Evolutionary conservation across 352 stramenopile species (phyloP).

Genomic region (Pythium scleroteichum): DNA sequence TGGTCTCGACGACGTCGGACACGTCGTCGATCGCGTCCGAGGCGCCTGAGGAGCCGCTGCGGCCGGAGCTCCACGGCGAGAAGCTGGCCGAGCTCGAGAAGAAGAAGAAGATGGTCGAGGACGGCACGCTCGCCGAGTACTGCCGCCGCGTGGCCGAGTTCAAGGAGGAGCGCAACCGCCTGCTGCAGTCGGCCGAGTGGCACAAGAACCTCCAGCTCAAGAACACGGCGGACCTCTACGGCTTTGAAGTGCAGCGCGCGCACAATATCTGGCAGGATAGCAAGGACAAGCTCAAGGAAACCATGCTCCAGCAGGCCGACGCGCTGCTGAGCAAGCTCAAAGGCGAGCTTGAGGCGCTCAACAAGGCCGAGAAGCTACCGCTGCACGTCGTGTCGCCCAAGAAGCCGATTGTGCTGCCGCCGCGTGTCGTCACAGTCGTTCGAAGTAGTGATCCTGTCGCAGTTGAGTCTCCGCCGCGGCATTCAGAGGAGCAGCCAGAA

Average conservation of each 20-base stretch:
- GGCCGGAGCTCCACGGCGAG: slow-evolving; percentile 39
- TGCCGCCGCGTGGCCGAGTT: slow-evolving; percentile 81
- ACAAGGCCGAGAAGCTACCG: slow-evolving; percentile 28
- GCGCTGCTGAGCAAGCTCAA: slow-evolving; percentile 48
- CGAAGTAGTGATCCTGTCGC: not conserved
- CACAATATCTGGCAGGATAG: slow-evolving; percentile 66
- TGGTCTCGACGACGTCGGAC: slow-evolving; percentile 65
- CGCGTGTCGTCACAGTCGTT: too few relatives aligned
- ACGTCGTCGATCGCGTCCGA: slow-evolving; percentile 54
- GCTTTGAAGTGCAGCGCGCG: slow-evolving; percentile 74
- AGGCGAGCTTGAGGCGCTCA: slow-evolving; percentile 47
- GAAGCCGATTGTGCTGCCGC: slow-evolving; percentile 14
- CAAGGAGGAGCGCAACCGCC: slow-evolving; percentile 75
- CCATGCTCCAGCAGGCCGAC: slow-evolving; percentile 52
- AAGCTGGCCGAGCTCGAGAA: slow-evolving; percentile 75
- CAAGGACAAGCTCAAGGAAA: slow-evolving; percentile 54
- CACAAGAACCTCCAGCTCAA: slow-evolving; percentile 87
- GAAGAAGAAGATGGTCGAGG: slow-evolving; percentile 85
- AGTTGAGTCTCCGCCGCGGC: not conserved
- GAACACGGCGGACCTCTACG: slow-evolving; percentile 76
- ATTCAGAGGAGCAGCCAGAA: slow-evolving; percentile 8
- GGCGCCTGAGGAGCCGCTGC: slow-evolving; percentile 38
- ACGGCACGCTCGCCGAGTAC: slow-evolving; percentile 80
- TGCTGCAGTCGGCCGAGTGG: slow-evolving; percentile 74
- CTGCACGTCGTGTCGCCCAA: slow-evolving; percentile 21